These are phyloP conservation scores for Fusarium metavorans DNA, from an alignment of 2,329 filamentous ascomycete species.

Conservation along the genomic window DNA sequence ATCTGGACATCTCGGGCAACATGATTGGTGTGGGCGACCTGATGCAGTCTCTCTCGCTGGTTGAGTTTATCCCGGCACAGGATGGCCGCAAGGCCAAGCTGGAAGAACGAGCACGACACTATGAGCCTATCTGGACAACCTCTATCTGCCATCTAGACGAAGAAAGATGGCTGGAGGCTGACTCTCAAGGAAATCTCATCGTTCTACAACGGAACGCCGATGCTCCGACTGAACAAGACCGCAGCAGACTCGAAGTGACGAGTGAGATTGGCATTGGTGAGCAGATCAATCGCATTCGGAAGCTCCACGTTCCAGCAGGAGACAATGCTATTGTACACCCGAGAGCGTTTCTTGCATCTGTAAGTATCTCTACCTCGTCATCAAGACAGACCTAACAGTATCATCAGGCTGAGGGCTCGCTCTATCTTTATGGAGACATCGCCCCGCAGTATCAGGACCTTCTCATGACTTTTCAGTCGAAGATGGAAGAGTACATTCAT, in stretches of 20 bases:
- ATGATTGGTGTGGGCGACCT: conserved; percentile 88
- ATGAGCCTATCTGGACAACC: conserved; percentile 85
- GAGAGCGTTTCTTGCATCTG: conserved; percentile 88
- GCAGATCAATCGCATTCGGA: conserved; percentile 89
- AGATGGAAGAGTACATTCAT: conserved; percentile 74
- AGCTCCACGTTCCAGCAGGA: conserved; percentile 75
- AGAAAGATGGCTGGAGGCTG: conserved; percentile 83
- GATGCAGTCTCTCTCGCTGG: conserved; percentile 89
- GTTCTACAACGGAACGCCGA: conserved; percentile 80
- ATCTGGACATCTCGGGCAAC: conserved; percentile 79
- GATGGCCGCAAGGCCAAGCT: conserved; percentile 72
- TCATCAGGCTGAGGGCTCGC: conserved; percentile 82
- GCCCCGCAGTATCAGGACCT: conserved; percentile 78
- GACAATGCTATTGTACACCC: conserved; percentile 79
- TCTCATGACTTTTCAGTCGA: conserved; percentile 83
- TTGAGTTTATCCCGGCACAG: conserved; percentile 74
- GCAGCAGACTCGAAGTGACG: conserved; percentile 75
- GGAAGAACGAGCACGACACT: conserved; percentile 82
- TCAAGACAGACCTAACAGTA: conserved; percentile 22
- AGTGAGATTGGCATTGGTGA: conserved; percentile 90
- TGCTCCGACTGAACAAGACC: conserved; percentile 81
- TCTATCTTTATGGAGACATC: conserved; percentile 91
- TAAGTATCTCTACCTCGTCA: conserved; percentile 58
- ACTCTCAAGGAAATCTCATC: conserved; percentile 88
- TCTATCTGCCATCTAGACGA: conserved; percentile 78